Conservation (phyloP, 352 stramenopile species). For the Globisporangium nunn region DNA sequence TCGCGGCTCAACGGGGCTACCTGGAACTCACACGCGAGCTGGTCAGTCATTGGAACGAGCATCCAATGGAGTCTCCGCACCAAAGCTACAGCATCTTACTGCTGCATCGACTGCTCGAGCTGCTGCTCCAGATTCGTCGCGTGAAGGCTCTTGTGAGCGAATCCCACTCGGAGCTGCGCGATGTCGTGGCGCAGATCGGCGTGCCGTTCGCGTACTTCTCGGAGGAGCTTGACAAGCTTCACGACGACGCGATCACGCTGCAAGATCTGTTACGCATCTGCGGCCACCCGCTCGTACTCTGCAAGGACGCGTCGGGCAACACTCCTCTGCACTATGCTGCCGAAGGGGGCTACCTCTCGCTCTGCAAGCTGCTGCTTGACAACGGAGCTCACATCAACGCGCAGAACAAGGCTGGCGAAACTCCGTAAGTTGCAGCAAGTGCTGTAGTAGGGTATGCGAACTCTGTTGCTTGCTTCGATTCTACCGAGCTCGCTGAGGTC, state of each 20-base stretch:
- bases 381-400: slow-evolving; percentile 69
- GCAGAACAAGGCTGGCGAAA: slow-evolving; percentile 74
- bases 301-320: slow-evolving; percentile 55
- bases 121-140: slow-evolving; percentile 41
- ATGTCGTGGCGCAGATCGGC: slow-evolving; percentile 42
- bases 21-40: slow-evolving; percentile 50
- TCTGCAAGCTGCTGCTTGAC: slow-evolving; percentile 55
- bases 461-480: background rate
- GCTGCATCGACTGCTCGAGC: slow-evolving; percentile 35
- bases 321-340: slow-evolving; percentile 73
- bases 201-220: slow-evolving; percentile 59
- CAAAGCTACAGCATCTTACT: slow-evolving; percentile 59
- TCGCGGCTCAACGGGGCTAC: slow-evolving; percentile 66
- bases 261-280: slow-evolving; percentile 65
- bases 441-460: background rate
- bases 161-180: slow-evolving; percentile 43
- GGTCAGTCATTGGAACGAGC: slow-evolving; percentile 45
- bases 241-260: slow-evolving; percentile 42
- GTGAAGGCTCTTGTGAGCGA: slow-evolving; percentile 53
- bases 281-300: slow-evolving; percentile 59
- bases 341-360: slow-evolving; percentile 59
- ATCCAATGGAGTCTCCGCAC: slow-evolving; percentile 54
- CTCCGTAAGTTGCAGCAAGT: slow-evolving; percentile 36
- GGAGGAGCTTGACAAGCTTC: slow-evolving; percentile 55
- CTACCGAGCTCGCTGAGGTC: no score